Percentiles rank a stretch among this genome's conserved stretches.
Conservation (phyloP, 2,329 filamentous ascomycete species). For the Trichoderma guizhouense region DNA sequence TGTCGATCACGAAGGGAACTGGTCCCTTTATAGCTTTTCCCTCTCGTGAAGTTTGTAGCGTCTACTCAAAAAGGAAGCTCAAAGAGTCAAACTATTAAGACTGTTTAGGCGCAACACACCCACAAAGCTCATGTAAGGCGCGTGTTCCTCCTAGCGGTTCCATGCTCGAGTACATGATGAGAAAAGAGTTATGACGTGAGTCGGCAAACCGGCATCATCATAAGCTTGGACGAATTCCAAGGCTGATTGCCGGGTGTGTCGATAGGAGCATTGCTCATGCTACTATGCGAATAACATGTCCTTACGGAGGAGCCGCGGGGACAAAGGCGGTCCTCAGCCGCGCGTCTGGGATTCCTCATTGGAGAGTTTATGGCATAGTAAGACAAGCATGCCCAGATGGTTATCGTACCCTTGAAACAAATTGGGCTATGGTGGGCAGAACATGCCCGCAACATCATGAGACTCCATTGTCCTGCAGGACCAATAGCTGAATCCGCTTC, state of each 20-base stretch:
- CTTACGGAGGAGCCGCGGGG: background rate
- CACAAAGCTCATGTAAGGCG: background rate
- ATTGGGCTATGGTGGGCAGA: background rate
- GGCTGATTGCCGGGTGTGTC: background rate
- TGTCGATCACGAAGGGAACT: background rate
- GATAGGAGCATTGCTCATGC: background rate
- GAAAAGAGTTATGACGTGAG: background rate
- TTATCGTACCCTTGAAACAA: conserved; percentile 2
- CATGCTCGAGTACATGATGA: background rate
- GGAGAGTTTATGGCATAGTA: background rate
- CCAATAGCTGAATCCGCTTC: background rate
- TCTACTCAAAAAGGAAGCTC: conserved; percentile 4
- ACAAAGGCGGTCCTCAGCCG: background rate
- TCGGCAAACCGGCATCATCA: background rate
- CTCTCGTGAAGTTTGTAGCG: background rate
- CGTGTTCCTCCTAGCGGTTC: background rate
- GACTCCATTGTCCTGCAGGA: background rate
- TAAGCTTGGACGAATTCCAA: background rate
- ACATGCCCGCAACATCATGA: background rate
- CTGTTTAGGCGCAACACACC: background rate
- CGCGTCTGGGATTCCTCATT: background rate
- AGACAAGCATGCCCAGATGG: background rate
- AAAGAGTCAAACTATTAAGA: background rate
- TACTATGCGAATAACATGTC: background rate
- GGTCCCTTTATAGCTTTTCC: conserved; percentile 2